A percentile compares a stretch with the other conserved stretches of the same genome.
These are phyloP conservation scores for Penicillium brasilianum DNA, from an alignment of 2,329 filamentous ascomycete species.

Conservation along the genomic window DNA sequence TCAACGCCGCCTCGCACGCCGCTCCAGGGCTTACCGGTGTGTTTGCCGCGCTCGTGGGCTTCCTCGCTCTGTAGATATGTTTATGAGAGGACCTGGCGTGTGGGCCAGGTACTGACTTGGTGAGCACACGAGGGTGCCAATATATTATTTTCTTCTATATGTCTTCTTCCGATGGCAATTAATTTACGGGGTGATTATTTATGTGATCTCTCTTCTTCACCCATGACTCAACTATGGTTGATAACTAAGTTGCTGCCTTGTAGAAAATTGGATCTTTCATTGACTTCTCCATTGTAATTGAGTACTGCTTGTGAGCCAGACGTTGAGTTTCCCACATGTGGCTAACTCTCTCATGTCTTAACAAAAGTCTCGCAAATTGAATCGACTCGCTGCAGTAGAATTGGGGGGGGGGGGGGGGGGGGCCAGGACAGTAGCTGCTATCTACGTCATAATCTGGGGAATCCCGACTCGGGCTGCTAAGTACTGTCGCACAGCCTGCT, in stretches of 20 bases:
- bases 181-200: background rate
- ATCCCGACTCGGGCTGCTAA: background rate
- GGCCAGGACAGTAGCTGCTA: background rate
- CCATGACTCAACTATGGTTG: background rate
- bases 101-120: background rate
- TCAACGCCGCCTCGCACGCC: constrained; percentile 10
- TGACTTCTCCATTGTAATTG: background rate
- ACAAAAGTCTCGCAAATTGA: background rate
- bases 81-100: background rate
- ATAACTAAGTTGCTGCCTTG: background rate
- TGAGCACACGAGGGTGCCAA: background rate
- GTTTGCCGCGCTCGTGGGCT: constrained; percentile 3
- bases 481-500: background rate
- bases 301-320: background rate
- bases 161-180: background rate
- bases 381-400: too few relatives aligned
- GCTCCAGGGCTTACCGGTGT: constrained; percentile 6
- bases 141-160: background rate
- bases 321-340: background rate
- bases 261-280: background rate
- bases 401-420: too few relatives aligned
- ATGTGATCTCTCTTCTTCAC: background rate
- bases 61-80: constrained; percentile 3
- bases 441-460: background rate
- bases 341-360: background rate